Evolutionary conservation across 768 basidiomycete species (phyloP), one percentile per base, ranked within the genome.

Genomic region (Suillus bovinus): DNA sequence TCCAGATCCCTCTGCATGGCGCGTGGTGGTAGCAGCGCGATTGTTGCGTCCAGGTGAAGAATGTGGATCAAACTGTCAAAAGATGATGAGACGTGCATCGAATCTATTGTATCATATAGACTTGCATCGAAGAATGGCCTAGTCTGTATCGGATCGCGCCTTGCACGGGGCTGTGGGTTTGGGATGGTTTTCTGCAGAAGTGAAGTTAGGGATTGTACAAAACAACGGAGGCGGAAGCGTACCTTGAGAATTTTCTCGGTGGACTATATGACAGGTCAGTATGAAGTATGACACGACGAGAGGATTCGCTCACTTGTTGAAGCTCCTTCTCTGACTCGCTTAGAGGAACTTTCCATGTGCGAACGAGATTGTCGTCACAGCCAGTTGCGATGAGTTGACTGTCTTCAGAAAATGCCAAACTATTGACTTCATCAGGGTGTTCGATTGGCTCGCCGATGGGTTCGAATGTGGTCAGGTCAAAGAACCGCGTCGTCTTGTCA

Each of bases 371-470:
- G 49, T 50, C 49, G 0, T 0, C 2, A 50, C 49, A 50, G 49
- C 49, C 17, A 17, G 47, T 49, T 0, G 47, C 47, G 27, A 49
- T 49, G 47, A 49, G 27, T 16, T 29, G 16, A 16, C 9, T 49
- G 17, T 49, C 47, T 27, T 49, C 47, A 16, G 47, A 49, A 49
- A 49, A 49, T 4, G 27, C 47, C 8, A 17, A 3, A 5, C 47
- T 3, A 0, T 0, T 0, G 24, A 47, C 47, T 1, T 0, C 2
- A 27, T 17, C 7, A 49, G 47, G 47, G 27, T 49, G 47, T 8
- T 49, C 47, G 16, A 49, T 27, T 49, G 47, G 47, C 16, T 49
- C 16, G 9, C 47, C 16, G 16, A 49, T 49, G 8, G 27, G 47
- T 29, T 49, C 16, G 9, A 29, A 27, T 2, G 27, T 49, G 17